These are phyloP conservation scores for Coemansia sp. DNA, from an alignment of 192 early-diverging fungal genomes.

Conservation along the genomic window DNA sequence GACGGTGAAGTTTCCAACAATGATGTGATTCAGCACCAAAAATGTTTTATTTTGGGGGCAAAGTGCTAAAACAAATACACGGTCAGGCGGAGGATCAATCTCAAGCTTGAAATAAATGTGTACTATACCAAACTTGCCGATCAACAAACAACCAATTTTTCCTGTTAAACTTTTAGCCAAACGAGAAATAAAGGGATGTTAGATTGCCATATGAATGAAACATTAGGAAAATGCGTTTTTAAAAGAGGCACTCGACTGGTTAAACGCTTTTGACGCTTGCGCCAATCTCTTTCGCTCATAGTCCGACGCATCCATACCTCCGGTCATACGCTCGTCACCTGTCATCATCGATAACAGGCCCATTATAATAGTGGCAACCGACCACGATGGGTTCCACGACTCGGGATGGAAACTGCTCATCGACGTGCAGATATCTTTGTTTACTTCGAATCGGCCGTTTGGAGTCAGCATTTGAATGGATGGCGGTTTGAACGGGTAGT, in stretches of 20 bases:
- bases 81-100: no score
- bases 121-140: neutral
- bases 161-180: neutral
- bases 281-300: conserved; percentile 67
- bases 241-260: conserved; percentile 19
- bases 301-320: conserved; percentile 70
- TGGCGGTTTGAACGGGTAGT: conserved; percentile 94
- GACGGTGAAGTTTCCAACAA: neutral
- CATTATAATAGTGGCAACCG: conserved; percentile 85
- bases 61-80: no score
- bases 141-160: neutral
- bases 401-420: conserved; percentile 95
- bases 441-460: conserved; percentile 85
- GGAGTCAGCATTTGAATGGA: conserved; percentile 77
- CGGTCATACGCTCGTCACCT: conserved; percentile 75
- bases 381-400: conserved; percentile 97
- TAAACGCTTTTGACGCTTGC: conserved; percentile 47
- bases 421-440: conserved; percentile 93
- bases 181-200: no score
- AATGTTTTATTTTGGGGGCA: neutral
- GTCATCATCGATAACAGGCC: conserved; percentile 93
- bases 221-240: conserved; percentile 24
- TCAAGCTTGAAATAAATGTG: no score
- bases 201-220: neutral
- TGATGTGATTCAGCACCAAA: neutral